Conservation (phyloP, 1,284 basidiomycete species). For the Mycosarcoma maydis region DNA sequence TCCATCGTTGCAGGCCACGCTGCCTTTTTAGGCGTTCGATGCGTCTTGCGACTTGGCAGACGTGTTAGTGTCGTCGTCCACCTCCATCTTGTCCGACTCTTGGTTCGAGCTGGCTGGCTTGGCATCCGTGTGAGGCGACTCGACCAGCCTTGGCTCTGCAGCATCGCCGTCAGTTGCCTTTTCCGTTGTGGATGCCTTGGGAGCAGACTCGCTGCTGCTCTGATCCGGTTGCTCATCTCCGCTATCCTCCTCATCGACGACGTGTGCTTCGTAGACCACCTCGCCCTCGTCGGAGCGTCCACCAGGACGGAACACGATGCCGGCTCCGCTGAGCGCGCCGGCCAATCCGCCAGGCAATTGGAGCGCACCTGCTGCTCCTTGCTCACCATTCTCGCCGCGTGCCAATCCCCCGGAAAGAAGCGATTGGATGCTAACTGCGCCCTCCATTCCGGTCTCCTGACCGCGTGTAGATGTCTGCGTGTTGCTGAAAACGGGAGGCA, state of each 20-base stretch:
- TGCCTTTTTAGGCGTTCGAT: background rate
- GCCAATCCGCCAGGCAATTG: slow-evolving; percentile 53
- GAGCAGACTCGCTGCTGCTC: slow-evolving; percentile 23
- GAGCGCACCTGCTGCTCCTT: slow-evolving; percentile 35
- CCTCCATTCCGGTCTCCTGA: slow-evolving; percentile 31
- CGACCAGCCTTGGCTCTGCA: slow-evolving; percentile 50
- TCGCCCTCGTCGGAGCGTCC: slow-evolving; percentile 54
- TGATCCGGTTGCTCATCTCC: slow-evolving; percentile 44
- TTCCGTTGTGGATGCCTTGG: slow-evolving; percentile 1
- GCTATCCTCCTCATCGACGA: slow-evolving; percentile 56
- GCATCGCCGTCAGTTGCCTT: slow-evolving; percentile 2
- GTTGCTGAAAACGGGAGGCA: slow-evolving; percentile 72
- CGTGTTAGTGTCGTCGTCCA: slow-evolving; percentile 18
- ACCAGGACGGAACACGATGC: slow-evolving; percentile 61
- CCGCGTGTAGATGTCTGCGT: slow-evolving; percentile 35
- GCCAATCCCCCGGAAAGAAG: slow-evolving; percentile 59
- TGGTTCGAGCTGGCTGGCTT: slow-evolving; percentile 30
- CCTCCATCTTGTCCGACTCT: slow-evolving; percentile 36
- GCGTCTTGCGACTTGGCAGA: slow-evolving; percentile 5
- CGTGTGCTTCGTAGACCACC: slow-evolving; percentile 60
- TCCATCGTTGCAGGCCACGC: background rate
- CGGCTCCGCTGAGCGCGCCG: slow-evolving; percentile 56
- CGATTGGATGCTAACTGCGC: slow-evolving; percentile 59
- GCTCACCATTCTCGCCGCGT: slow-evolving; percentile 49
- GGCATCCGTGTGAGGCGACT: slow-evolving; percentile 45